Base-by-base conservation (phyloP, 495 filamentous ascomycete species). In the Neurospora sp. region DNA sequence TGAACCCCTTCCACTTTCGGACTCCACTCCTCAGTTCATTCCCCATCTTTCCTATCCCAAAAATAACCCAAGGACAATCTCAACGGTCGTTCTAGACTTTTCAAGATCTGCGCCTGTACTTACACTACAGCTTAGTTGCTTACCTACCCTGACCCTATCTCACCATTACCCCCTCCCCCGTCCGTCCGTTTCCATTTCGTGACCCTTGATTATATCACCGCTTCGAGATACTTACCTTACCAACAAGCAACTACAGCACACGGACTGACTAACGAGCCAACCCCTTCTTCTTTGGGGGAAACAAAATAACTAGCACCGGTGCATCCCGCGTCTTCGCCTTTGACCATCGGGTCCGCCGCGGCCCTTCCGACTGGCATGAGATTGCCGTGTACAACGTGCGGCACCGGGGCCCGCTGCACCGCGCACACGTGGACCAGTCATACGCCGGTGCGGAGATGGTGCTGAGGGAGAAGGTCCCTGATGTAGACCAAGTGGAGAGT, bases 401-500 rank as follows among this genome's bases (percentile, higher is more conserved):
- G 5, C 78, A 85, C 68, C 88, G 90, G 47, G 88, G 89, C 8
- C 90, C 90, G 1, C 86, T 91, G 3, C 84, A 88, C 68, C 83
- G 89, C 39, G 90, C 91, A 0, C 90, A 92, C 76, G 89, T 93
- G 74, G 91, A 93, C 78, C 90, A 92, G 78, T 90, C 89, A 68
- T 91, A 91, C 80, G 74, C 76, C 31, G 90, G 90, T 8, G 84
- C 88, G 7, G 81, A 83, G 22, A 80, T 86, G 35, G 85, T 88
- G 18, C 87, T 92, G 22, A 73, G 79, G 18, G 80, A 87, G 77
- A 86, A 88, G 70, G 82, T 92, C 5, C 85, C 85, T 0, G 71
- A 74, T 53, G 87, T 87, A 4, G 83, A 84, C 2, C 81, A 81
- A 73, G 53, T 65, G 27, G 27, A 6, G 27, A 3, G 1, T 1